Evolutionary conservation across 306 rosid genomes (phyloP).

Genomic region (Dalbergia oliveri): DNA sequence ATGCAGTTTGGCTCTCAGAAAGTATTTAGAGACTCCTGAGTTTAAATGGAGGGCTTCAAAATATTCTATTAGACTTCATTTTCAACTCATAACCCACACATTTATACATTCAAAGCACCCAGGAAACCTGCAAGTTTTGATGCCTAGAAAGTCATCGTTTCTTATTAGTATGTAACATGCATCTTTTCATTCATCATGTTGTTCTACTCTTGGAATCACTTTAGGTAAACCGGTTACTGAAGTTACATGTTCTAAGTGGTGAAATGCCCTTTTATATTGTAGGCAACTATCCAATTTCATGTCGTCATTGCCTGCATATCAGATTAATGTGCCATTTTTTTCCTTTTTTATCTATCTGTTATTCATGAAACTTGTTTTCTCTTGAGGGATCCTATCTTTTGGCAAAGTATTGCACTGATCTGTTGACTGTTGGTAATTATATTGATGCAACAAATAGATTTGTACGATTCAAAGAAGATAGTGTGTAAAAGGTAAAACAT

Average conservation of each 20-base stretch:
- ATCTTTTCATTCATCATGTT: neutral
- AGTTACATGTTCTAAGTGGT: neutral
- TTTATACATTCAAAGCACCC: neutral
- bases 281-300: neutral
- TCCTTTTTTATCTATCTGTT: no score
- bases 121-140: neutral
- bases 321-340: neutral
- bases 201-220: no score
- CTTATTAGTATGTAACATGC: neutral
- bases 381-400: neutral
- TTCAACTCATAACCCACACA: no score
- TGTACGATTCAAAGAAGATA: neutral
- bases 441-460: neutral
- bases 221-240: neutral
- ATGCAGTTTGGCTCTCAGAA: neutral
- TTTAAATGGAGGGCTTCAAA: neutral
- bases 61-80: no score
- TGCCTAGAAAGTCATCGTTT: neutral
- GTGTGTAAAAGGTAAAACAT: neutral
- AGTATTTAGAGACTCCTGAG: neutral
- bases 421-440: neutral
- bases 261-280: neutral
- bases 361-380: conserved; percentile 17
- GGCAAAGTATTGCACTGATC: neutral
- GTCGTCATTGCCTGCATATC: conserved; percentile 4